Evolutionary conservation across 2,329 filamentous ascomycete genomes (phyloP).

Genomic region (Zymoseptoria pseudotritici): DNA sequence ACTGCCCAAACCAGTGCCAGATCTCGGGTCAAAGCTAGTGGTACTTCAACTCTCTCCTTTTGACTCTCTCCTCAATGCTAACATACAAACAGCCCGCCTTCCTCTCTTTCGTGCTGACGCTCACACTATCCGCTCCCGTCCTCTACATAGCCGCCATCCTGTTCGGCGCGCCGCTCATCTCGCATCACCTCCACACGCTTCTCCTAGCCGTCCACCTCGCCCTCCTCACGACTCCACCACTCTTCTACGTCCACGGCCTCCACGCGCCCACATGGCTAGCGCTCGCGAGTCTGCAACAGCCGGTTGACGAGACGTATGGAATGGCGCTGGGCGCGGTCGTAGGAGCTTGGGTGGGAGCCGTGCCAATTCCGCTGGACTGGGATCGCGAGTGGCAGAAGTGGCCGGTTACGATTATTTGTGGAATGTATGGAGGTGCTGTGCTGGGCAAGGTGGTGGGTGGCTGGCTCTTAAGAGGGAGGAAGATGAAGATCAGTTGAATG

Average conservation of each 20-base stretch:
- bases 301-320: constrained; percentile 79
- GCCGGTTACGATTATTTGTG: constrained; percentile 84
- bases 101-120: constrained; percentile 56
- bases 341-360: constrained; percentile 86
- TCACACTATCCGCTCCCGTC: constrained; percentile 50
- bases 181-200: constrained; percentile 68
- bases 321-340: constrained; percentile 68
- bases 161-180: constrained; percentile 84
- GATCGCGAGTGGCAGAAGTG: constrained; percentile 99
- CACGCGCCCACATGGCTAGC: constrained; percentile 63
- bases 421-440: constrained; percentile 71
- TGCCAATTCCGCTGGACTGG: constrained; percentile 96
- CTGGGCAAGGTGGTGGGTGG: constrained; percentile 59
- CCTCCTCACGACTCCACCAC: constrained; percentile 66
- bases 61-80: constrained; percentile 2
- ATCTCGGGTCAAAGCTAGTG: constrained; percentile 35
- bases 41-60: constrained; percentile 25
- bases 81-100: constrained; percentile 53
- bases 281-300: constrained; percentile 59
- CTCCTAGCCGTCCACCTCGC: constrained; percentile 77
- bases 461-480: constrained; percentile 39
- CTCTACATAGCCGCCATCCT: constrained; percentile 63
- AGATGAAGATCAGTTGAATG: constrained; percentile 29
- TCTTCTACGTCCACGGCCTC: constrained; percentile 81
- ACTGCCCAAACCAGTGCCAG: constrained; percentile 47